phyloP scores from a whole-genome alignment of 2,329 filamentous ascomycete species.

The Penicillium sp. region DNA sequence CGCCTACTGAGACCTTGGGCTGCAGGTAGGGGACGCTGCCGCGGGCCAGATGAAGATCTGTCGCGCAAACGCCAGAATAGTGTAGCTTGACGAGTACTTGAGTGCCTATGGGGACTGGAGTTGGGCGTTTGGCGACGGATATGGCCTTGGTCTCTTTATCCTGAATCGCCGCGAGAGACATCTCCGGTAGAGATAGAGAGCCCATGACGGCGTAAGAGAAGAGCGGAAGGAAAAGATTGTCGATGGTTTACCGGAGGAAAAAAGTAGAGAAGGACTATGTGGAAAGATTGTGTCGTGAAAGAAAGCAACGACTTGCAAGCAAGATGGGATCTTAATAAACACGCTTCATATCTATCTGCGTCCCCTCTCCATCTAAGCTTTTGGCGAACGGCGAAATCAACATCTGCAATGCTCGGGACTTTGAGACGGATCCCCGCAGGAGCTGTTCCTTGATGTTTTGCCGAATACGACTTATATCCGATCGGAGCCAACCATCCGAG shows the following conservation, averaged over 20 bases:
- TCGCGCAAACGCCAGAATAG: conserved; percentile 41
- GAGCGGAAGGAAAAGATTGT: background rate
- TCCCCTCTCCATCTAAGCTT: background rate
- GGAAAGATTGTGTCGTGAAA: background rate
- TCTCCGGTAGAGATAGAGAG: conserved; percentile 1
- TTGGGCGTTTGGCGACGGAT: conserved; percentile 4
- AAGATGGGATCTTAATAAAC: background rate
- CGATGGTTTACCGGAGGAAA: background rate
- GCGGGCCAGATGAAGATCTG: conserved; percentile 35
- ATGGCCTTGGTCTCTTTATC: conserved; percentile 6
- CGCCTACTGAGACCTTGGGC: conserved; percentile 35
- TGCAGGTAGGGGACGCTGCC: conserved; percentile 39
- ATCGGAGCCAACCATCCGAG: conserved; percentile 1
- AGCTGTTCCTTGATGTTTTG: background rate
- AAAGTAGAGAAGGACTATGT: background rate
- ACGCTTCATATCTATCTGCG: background rate
- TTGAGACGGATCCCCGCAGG: background rate
- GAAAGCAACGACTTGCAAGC: background rate
- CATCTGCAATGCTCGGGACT: background rate
- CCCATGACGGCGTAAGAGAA: conserved; percentile 1
- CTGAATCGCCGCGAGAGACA: conserved; percentile 5
- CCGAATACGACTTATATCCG: background rate
- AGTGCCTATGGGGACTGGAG: conserved; percentile 23
- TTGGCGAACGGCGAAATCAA: background rate
- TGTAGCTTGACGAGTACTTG: conserved; percentile 38